Evolutionary conservation across 1,284 basidiomycete species (phyloP).

Genomic region (Sporisorium sorghi): DNA sequence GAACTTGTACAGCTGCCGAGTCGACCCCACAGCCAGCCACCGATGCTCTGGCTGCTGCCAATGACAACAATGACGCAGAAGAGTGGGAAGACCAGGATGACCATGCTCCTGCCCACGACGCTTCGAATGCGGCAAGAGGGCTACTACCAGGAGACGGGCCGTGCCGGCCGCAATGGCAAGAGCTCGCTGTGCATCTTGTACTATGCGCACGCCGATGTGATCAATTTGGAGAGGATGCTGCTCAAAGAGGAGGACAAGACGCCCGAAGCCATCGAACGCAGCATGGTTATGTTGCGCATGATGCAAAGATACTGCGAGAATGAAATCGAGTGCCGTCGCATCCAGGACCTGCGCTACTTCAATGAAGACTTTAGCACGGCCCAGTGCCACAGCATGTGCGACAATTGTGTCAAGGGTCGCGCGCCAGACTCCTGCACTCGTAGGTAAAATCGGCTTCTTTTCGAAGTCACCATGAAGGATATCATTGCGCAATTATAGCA

Average conservation of each 20-base stretch:
- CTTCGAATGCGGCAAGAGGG: too few relatives aligned
- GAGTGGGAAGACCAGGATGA: too few relatives aligned
- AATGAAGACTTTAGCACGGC: slow-evolving; percentile 75
- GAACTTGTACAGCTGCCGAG: too few relatives aligned
- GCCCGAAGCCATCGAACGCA: slow-evolving; percentile 74
- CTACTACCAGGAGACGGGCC: slow-evolving; percentile 85
- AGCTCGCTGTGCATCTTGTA: slow-evolving; percentile 69
- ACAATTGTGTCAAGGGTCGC: too few relatives aligned
- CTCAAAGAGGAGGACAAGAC: slow-evolving; percentile 72
- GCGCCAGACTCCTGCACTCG: too few relatives aligned
- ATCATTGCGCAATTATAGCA: too few relatives aligned
- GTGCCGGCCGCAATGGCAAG: slow-evolving; percentile 82
- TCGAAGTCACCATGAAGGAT: too few relatives aligned
- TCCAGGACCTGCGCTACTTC: slow-evolving; percentile 82
- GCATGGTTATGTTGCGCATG: slow-evolving; percentile 74
- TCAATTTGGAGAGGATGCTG: slow-evolving; percentile 74
- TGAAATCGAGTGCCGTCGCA: slow-evolving; percentile 85
- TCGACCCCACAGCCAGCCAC: too few relatives aligned
- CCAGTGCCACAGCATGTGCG: slow-evolving; percentile 77
- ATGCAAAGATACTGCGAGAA: slow-evolving; percentile 83
- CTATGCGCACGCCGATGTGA: slow-evolving; percentile 75
- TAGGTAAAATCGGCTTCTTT: too few relatives aligned
- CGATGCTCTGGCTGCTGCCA: too few relatives aligned
- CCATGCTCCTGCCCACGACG: slow-evolving; percentile 77
- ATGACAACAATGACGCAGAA: too few relatives aligned